Conservation (phyloP, 2,329 filamentous ascomycete species). For the Cephalotrichum gorgonifer region DNA sequence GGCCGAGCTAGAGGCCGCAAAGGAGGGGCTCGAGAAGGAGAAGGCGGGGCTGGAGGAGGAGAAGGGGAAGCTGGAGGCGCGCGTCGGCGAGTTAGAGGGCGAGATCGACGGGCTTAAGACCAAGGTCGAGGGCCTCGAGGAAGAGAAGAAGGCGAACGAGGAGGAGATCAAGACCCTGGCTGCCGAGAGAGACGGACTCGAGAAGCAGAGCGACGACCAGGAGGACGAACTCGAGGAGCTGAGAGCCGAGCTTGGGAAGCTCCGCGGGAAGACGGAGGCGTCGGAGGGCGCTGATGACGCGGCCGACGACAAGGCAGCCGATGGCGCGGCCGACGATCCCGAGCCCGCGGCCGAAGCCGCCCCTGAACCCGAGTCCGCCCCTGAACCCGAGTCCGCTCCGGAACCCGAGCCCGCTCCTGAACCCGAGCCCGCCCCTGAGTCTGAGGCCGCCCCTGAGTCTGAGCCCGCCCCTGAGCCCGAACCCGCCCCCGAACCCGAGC, state of each 20-base stretch:
- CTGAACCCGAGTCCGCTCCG: too few species aligned
- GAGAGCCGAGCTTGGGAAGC: not conserved
- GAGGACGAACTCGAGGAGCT: not conserved
- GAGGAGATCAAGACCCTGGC: not conserved
- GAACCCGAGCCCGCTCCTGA: not conserved
- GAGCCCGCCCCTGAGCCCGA: not conserved
- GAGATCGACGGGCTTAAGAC: not conserved
- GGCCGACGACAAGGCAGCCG: not conserved
- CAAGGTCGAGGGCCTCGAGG: not conserved
- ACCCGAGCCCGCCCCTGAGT: not conserved
- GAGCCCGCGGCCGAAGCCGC: not conserved
- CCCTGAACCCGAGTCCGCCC: not conserved
- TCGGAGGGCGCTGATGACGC: not conserved
- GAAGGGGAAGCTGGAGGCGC: not conserved
- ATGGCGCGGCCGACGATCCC: not conserved
- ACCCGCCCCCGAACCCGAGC: not conserved
- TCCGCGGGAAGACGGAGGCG: slow-evolving; percentile 1
- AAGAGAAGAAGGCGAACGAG: not conserved
- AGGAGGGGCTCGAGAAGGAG: not conserved
- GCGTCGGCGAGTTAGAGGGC: slow-evolving; percentile 1
- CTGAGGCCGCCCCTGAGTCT: too few species aligned
- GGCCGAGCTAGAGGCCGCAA: not conserved
- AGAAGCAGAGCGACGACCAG: not conserved
- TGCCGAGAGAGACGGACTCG: slow-evolving; percentile 1
- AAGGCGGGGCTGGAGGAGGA: not conserved